Evolutionary conservation across 116 monocot species (phyloP).

Genomic region (Trichopus zeylanicus): DNA sequence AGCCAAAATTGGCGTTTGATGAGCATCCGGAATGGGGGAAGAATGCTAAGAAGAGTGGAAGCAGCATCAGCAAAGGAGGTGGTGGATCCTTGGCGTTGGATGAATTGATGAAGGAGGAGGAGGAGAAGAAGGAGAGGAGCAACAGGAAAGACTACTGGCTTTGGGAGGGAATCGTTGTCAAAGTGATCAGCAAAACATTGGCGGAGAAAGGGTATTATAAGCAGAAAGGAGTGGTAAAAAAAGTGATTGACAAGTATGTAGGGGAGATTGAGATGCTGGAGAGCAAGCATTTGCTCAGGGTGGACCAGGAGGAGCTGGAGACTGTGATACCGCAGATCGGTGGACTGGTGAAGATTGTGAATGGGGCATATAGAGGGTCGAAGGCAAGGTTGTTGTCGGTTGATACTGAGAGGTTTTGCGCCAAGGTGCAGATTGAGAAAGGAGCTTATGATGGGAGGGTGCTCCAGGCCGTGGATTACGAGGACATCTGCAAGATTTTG

Average conservation of each 20-base stretch:
- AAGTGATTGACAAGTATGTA: conserved; percentile 81
- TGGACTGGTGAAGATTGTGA: conserved; percentile 80
- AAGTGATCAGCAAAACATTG: conserved; percentile 85
- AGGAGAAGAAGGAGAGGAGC: conserved; percentile 79
- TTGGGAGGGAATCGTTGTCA: conserved; percentile 81
- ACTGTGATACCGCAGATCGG: conserved; percentile 93
- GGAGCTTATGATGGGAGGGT: conserved; percentile 88
- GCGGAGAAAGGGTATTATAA: conserved; percentile 89
- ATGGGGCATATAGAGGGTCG: conserved; percentile 87
- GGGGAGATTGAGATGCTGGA: conserved; percentile 92
- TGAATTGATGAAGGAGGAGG: conserved; percentile 89
- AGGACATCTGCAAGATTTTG: conserved; percentile 70
- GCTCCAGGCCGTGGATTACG: conserved; percentile 72
- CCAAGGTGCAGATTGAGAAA: conserved; percentile 89
- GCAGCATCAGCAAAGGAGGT: neutral
- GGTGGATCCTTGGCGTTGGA: conserved; percentile 40
- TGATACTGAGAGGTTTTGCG: conserved; percentile 62
- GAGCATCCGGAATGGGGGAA: conserved; percentile 25
- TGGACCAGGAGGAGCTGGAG: conserved; percentile 92
- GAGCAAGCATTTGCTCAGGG: conserved; percentile 71
- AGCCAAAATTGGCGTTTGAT: conserved; percentile 32
- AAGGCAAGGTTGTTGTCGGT: conserved; percentile 62
- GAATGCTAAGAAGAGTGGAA: conserved; percentile 27
- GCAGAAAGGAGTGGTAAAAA: conserved; percentile 75
- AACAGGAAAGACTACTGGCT: conserved; percentile 96